Base-by-base conservation (phyloP, 2,329 filamentous ascomycete species). In the Didymella exigua region DNA sequence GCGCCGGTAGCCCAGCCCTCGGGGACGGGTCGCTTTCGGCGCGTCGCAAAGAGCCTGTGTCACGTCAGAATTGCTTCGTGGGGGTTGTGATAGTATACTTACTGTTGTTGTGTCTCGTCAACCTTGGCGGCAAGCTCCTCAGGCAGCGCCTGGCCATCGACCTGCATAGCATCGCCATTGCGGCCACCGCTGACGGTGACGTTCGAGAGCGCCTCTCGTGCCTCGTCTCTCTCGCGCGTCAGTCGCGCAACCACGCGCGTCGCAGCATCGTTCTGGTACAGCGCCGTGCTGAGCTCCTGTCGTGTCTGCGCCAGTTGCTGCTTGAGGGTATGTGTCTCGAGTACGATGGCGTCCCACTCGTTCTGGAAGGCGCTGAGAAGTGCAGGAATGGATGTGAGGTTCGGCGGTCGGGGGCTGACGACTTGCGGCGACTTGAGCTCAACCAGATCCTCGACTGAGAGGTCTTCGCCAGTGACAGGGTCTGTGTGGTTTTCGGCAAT, bases 191-290 rank as follows among this genome's bases (percentile, higher is more conserved):
- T 86, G 38, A 97, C 86, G 2, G 90, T 90, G 13, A 98, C 84
- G 72, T 90, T 91, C 30, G 91, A 91, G 46, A 99, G 79, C 13
- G 95, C 91, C 76, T 95, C 89, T 62, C 93, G 84, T 40, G 95
- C 93, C 75, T 98, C 93, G 68, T 99, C 93, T 60, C 95, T 82
- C 81, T 99, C 95, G 73, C 86, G 89, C n/a, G 90, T 89, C 73
- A 99, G 75, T 42, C 93, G 86, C 62, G 92, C 92, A 77, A 99
- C 96, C 43, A 99, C 95, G 60, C 95, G 85, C 44, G 96, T 88
- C n/a, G 95, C 95, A 2, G 95, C 93, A 81, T 99, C 95, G 68
- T 98, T 91, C 78, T 98, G 93, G 77, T 99, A 99, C 21, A 99
- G 82, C 0, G 95, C 91, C 1, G 91, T 95, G 52, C 91, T 91